Percentiles rank a stretch among this genome's conserved stretches.
These are phyloP conservation scores for Bretziella fagacearum DNA, from an alignment of 2,329 filamentous ascomycete species.

Conservation along the genomic window DNA sequence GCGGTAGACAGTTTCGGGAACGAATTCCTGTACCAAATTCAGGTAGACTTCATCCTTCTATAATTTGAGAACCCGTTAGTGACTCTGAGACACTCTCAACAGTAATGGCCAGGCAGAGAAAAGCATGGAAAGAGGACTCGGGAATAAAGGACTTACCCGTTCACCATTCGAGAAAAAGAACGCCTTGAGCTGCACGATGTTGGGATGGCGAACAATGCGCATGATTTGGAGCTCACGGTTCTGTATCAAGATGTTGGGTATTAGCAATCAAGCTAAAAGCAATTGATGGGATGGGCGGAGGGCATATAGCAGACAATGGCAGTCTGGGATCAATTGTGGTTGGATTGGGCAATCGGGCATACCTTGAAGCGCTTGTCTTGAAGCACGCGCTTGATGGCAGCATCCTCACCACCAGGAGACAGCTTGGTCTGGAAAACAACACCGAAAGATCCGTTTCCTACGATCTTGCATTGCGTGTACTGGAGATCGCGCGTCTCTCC, in stretches of 20 bases:
- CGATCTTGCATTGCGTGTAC: constrained; percentile 99
- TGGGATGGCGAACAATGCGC: constrained; percentile 96
- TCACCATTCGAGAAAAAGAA: constrained; percentile 99
- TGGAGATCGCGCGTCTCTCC: constrained; percentile 93
- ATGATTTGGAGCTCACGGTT: constrained; percentile 99
- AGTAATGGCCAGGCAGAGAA: not conserved
- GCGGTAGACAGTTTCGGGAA: constrained; percentile 95
- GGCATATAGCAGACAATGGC: not conserved
- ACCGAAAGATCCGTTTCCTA: constrained; percentile 95
- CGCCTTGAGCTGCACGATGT: constrained; percentile 96
- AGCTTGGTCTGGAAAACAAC: constrained; percentile 99
- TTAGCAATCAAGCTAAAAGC: not conserved
- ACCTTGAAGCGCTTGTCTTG: constrained; percentile 99
- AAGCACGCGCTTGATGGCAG: constrained; percentile 94
- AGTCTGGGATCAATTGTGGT: not conserved
- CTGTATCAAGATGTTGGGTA: constrained; percentile 29
- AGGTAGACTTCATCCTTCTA: constrained; percentile 98
- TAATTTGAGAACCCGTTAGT: constrained; percentile 11
- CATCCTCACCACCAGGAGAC: constrained; percentile 93
- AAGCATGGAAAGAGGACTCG: not conserved
- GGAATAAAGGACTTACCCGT: constrained; percentile 43
- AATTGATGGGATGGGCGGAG: not conserved
- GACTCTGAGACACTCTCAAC: not conserved
- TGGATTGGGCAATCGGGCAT: constrained; percentile 14
- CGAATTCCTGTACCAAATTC: constrained; percentile 94